A percentile compares a stretch with the other conserved stretches of the same genome.
Conservation (phyloP, 2,329 filamentous ascomycete genomes). For the Paramyrothecium roridum region DNA sequence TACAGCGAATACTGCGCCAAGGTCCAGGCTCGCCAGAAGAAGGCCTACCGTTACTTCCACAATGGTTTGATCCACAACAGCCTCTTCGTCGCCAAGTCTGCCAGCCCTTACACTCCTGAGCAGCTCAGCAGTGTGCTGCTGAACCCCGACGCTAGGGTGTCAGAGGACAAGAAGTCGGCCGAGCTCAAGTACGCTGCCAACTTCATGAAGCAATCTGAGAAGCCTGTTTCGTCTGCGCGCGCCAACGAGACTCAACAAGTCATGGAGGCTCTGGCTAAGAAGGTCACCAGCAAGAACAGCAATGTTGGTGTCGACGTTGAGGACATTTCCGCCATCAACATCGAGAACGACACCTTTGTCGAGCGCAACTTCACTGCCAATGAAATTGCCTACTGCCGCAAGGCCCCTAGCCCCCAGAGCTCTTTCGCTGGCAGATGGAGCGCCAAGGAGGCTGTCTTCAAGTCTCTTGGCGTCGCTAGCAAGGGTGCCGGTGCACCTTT, state of each 20-base stretch:
- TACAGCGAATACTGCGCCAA: conserved; percentile 82
- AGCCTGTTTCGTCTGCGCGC: conserved; percentile 45
- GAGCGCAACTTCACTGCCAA: conserved; percentile 87
- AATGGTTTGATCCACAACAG: conserved; percentile 97
- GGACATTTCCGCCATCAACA: conserved; percentile 81
- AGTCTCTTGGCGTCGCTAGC: conserved; percentile 83
- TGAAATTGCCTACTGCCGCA: conserved; percentile 84
- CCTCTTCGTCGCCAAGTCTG: conserved; percentile 92
- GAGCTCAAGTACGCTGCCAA: conserved; percentile 70
- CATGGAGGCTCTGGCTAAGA: conserved; percentile 72
- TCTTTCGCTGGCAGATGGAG: conserved; percentile 96
- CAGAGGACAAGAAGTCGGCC: conserved; percentile 80
- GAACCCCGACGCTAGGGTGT: conserved; percentile 87
- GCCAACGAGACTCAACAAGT: conserved; percentile 67
- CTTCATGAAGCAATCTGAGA: conserved; percentile 64
- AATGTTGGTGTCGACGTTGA: conserved; percentile 95
- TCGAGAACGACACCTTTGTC: conserved; percentile 90
- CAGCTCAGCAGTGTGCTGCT: conserved; percentile 87
- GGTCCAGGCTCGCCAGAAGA: conserved; percentile 94
- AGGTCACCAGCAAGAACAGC: conserved; percentile 54
- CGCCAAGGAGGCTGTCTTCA: conserved; percentile 98
- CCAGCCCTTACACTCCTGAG: conserved; percentile 84
- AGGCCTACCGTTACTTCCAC: conserved; percentile 98
- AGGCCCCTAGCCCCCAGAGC: conserved; percentile 75
- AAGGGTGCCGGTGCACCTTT: conserved; percentile 85